Evolutionary conservation across 805 yeast species (phyloP), one percentile per base, ranked within the genome.

Genomic region (Nakazawaea ishiwadae): DNA sequence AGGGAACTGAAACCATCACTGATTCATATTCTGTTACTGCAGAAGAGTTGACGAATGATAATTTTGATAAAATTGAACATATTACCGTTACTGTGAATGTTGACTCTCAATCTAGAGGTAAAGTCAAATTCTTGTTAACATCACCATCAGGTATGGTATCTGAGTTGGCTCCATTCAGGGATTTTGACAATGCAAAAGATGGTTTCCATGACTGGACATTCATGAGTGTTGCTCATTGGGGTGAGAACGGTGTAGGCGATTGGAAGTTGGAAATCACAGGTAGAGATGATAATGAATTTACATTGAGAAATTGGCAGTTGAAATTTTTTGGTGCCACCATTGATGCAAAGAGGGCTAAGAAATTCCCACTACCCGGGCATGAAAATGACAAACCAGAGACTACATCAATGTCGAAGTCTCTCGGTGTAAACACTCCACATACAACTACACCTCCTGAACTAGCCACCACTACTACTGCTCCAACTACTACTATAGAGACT

Each of bases 191-290:
- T 7, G 68, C 79, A 5, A 47, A 51, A 2, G 66, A 57, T 1
- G 96, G 96, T 0, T 84, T 87, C 49, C 51, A 57, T 4, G 70
- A 84, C 50, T 93, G 99, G 99, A 84, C 86, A 1, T 93, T 93
- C 56, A 87, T 90, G 87, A 76, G 91, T 9, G 98, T 93, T n/a
- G 97, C 96, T 1, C 98, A 93, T 59, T 93, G 98, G 97, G 96
- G 96, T 30, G 90, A 83, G 51, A 37, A 56, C 2, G 91, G 90
- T 2, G 61, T 62, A 19, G 99, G 99, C 9, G 77, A 73, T 4
- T 93, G 99, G 99, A 77, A 62, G 28, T 52, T 93, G 15, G 77
- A 71, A 48, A 90, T 90, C 2, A 54, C 58, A n/a, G 61, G 63
- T 29, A 60, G 56, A 15, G 66, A 59, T 6, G 60, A 53, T 1